Evolutionary conservation across 2,329 filamentous ascomycete species (phyloP), one percentile per base, ranked within the genome.

Genomic region (Colletotrichum sp.): DNA sequence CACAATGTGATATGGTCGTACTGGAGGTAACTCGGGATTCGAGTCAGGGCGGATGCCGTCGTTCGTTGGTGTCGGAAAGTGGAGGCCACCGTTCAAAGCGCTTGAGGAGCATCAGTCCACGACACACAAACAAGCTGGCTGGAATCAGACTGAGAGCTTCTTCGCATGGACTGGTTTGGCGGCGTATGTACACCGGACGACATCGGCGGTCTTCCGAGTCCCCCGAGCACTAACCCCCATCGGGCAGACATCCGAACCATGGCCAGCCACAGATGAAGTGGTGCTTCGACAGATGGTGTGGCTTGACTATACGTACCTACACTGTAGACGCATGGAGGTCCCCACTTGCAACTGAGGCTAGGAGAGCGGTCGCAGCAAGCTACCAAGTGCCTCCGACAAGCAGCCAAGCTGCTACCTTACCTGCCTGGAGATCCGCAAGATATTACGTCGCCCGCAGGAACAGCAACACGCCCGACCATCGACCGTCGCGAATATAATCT

Each of bases 11-110:
- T 13, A 12, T 22, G 48, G 64, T 55, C 32, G 59, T 32, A 26
- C 26, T 63, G 72, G 75, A 75, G 72, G 63, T 68, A 75, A 60
- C 62, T 76, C 76, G 66, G 76, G 69, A 68, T 74, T 76, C 66
- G 67, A 74, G 62, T 65, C 70, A 67, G 59, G 59, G 44, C 18
- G 44, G 55, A 34, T 34, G 64, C 70, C 59, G 64, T 65, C n/a
- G 28, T 60, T 39, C 62, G 16, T 66, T 36, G 28, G 64, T 12
- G 22, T 68, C 70, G 44, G 70, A 73, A 66, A 75, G 73, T 75
- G 73, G 73, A 73, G 59, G 36, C 65, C 44, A 68, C 44, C 44
- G 69, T 72, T 36, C 60, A n/a, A n/a, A 60, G 15, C 63, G 26
- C 26, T 15, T 28, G 26, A 12, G 12, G 59, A 39, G n/a, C 34